Evolutionary conservation across 2,329 filamentous ascomycete genomes (phyloP), one percentile per base, ranked within the genome.

Genomic region (Aspergillus sojae): DNA sequence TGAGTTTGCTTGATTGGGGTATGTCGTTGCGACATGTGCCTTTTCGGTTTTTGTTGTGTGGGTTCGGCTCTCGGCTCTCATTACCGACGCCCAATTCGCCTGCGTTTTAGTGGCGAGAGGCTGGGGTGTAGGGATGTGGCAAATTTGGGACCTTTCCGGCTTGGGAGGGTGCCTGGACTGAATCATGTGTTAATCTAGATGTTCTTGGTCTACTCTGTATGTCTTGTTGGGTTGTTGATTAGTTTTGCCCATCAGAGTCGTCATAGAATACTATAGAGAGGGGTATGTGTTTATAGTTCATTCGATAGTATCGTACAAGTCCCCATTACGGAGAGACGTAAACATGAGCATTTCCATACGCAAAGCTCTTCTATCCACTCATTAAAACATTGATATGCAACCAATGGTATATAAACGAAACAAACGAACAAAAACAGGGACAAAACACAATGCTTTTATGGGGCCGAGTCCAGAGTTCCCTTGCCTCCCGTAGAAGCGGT

Each of bases 381-480:
- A 50, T 57, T 46, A 30, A 46, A 48, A 45, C 45, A 43, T 52
- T 46, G 36, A 60, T 55, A 32, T 14, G 50, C 41, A 54, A 32
- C 41, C 45, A 61, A 54, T 52, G 55, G 43, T 54, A 59, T 62
- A 64, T 58, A 45, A 34, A 62, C 14, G 28, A 43, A 52, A 55
- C 46, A 54, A 48, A 21, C 41, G 62, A 64, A 59, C n/a, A 32
- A 30, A 41, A 3, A 26, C 34, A 36, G 5, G 34, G 34, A 6
- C 21, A 54, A 5, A 16, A 54, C 5, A 64, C 21, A 5, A 6
- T 57, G n/a, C 23, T 34, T 52, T 68, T 66, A 76, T 48, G 72
- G 65, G n/a, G 77, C 84, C 57, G 76, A 82, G 72, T 88, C 86
- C 64, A 88, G 71, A 52, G 80, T 82, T 5, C 83, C 83, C 72